These are phyloP conservation scores for Dichotomocladium elegans DNA, from an alignment of 371 early-diverging fungal genomes.

Conservation along the genomic window DNA sequence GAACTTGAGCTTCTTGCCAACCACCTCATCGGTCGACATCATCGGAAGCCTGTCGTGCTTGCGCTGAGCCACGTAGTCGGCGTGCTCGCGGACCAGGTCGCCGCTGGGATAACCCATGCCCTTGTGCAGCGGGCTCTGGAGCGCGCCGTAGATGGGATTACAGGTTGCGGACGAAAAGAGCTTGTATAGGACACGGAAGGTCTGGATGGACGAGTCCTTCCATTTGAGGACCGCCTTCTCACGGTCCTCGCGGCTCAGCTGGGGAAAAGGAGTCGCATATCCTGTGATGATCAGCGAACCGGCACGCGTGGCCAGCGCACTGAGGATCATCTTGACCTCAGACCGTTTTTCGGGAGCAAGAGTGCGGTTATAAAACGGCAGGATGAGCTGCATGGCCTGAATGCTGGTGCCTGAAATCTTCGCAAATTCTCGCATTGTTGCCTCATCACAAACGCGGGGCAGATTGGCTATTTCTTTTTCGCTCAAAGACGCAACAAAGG, in stretches of 20 bases:
- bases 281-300: constrained; percentile 61
- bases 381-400: constrained; percentile 9
- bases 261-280: constrained; percentile 36
- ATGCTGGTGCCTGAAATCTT: constrained; percentile 1
- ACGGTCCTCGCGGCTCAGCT: constrained; percentile 44
- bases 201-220: constrained; percentile 43
- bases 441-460: constrained; percentile 5
- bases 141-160: constrained; percentile 18
- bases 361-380: constrained; percentile 21
- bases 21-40: constrained; percentile 12
- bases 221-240: constrained; percentile 42
- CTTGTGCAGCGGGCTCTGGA: constrained; percentile 6
- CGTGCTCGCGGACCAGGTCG: constrained; percentile 4
- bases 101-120: constrained; percentile 45
- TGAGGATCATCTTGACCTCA: constrained; percentile 24
- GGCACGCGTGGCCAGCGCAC: constrained; percentile 30
- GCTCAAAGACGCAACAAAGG: constrained; percentile 37
- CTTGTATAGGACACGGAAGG: constrained; percentile 41
- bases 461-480: constrained; percentile 28
- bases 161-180: constrained; percentile 22
- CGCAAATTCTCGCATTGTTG: constrained; percentile 6
- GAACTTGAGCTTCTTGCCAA: constrained; percentile 28
- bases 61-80: constrained; percentile 13
- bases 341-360: constrained; percentile 31
- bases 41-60: constrained; percentile 20